phyloP scores from a whole-genome alignment of 345 rosid species.

The Linum trigynum region DNA sequence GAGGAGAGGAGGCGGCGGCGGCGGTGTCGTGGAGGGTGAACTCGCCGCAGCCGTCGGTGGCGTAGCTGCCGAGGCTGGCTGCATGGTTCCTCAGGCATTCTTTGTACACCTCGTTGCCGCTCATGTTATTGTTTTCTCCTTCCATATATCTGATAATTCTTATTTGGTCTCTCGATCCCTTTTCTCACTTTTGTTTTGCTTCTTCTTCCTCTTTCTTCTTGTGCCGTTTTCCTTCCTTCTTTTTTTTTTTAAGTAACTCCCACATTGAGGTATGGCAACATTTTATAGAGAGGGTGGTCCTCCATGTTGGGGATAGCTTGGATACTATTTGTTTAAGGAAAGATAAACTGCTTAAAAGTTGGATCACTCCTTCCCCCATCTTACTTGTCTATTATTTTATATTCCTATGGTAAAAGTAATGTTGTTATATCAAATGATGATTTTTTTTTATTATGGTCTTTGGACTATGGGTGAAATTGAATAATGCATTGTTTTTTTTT shows the following conservation, averaged over 20 bases:
- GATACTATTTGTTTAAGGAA: neutral
- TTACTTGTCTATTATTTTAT: too few relatives aligned
- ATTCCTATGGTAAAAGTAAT: too few relatives aligned
- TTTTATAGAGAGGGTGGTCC: neutral
- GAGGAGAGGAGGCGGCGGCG: conserved; percentile 14
- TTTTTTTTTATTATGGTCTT: too few relatives aligned
- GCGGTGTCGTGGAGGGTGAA: conserved; percentile 29
- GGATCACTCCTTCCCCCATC: neutral
- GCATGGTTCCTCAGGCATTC: conserved; percentile 93
- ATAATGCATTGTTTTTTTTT: too few relatives aligned
- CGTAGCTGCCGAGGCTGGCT: conserved; percentile 69
- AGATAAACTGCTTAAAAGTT: neutral
- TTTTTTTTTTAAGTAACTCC: neutral
- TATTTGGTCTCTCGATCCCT: conserved; percentile 11
- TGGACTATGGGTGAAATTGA: too few relatives aligned
- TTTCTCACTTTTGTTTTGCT: too few relatives aligned
- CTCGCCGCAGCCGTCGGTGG: conserved; percentile 83
- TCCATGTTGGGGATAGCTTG: neutral
- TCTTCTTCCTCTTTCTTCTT: neutral
- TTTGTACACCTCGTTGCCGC: conserved; percentile 28
- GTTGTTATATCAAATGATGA: too few relatives aligned
- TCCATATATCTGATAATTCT: conserved; percentile 9
- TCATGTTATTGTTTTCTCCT: neutral
- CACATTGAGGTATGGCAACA: too few relatives aligned
- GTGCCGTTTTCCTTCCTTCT: neutral